Percentiles rank a stretch among this genome's conserved stretches.
Evolutionary conservation across 805 yeast species (phyloP).

Genomic region (Candida hispaniensis): DNA sequence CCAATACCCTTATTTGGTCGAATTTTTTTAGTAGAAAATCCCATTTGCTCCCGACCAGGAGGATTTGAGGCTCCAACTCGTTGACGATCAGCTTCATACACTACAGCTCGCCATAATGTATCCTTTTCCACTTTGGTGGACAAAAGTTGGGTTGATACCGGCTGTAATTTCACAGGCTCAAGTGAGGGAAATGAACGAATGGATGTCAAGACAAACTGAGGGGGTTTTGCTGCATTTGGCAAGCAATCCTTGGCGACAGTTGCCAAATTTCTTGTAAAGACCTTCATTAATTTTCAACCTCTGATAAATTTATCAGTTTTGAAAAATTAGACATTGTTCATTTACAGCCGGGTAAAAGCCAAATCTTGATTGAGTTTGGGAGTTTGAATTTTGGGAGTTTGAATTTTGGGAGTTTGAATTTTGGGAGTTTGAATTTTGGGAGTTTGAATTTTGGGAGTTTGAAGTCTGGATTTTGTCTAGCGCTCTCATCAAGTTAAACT

Average conservation of each 20-base stretch:
- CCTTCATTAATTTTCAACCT: no score
- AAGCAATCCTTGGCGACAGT: slow-evolving; percentile 6
- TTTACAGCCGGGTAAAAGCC: no score
- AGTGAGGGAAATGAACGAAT: slow-evolving; percentile 79
- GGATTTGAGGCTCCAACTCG: slow-evolving; percentile 87
- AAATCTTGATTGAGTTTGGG: no score
- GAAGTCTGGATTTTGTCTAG: no score
- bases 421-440: no score
- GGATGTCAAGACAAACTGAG: slow-evolving; percentile 64
- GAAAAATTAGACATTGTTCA: no score
- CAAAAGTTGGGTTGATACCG: slow-evolving; percentile 62
- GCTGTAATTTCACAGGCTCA: slow-evolving; percentile 69
- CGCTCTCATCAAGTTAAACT: no score
- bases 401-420: no score
- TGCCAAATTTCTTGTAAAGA: no score
- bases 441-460: no score
- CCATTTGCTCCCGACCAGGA: slow-evolving; percentile 76
- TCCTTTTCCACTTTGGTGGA: slow-evolving; percentile 79
- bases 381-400: no score
- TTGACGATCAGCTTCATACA: slow-evolving; percentile 77
- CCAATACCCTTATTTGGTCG: slow-evolving; percentile 91
- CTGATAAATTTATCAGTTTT: no score
- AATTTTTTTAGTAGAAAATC: slow-evolving; percentile 72
- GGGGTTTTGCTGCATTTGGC: slow-evolving; percentile 31
- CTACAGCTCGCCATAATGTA: slow-evolving; percentile 86